Evolutionary conservation across 2,329 filamentous ascomycete genomes (phyloP).

Genomic region (Aspergillus proliferans): DNA sequence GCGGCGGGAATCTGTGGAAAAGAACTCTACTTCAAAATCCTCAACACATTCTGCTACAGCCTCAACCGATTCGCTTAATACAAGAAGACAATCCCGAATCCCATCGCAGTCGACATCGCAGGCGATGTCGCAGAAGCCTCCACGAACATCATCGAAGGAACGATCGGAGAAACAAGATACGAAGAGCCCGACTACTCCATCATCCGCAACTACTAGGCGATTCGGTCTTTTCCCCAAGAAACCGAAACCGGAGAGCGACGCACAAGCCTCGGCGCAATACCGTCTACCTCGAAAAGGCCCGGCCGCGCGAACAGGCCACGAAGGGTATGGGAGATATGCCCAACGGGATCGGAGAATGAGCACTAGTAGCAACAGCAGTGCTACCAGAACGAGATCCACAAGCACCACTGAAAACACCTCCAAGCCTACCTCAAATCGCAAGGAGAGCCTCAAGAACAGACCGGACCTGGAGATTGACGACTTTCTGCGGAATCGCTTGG

Average conservation of each 20-base stretch:
- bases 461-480: constrained; percentile 43
- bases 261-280: constrained; percentile 47
- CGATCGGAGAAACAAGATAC: constrained; percentile 22
- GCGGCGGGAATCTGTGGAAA: constrained; percentile 46
- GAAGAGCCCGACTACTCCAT: constrained; percentile 16
- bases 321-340: constrained; percentile 51
- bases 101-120: constrained; percentile 29
- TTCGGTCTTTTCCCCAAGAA: constrained; percentile 75
- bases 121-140: constrained; percentile 22
- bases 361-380: constrained; percentile 29
- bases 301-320: constrained; percentile 86
- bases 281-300: constrained; percentile 66
- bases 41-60: constrained; percentile 28
- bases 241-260: constrained; percentile 57
- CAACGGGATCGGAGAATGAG: constrained; percentile 41
- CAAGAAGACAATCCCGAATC: constrained; percentile 25
- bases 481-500: constrained; percentile 42
- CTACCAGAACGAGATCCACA: constrained; percentile 34
- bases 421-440: constrained; percentile 32
- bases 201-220: constrained; percentile 46
- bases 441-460: constrained; percentile 36
- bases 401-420: constrained; percentile 33
- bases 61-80: constrained; percentile 35
- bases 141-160: constrained; percentile 33
- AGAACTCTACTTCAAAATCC: constrained; percentile 31